Evolutionary conservation across 805 yeast genomes (phyloP), one percentile per base, ranked within the genome.

Genomic region (Ogataea salicorniae): DNA sequence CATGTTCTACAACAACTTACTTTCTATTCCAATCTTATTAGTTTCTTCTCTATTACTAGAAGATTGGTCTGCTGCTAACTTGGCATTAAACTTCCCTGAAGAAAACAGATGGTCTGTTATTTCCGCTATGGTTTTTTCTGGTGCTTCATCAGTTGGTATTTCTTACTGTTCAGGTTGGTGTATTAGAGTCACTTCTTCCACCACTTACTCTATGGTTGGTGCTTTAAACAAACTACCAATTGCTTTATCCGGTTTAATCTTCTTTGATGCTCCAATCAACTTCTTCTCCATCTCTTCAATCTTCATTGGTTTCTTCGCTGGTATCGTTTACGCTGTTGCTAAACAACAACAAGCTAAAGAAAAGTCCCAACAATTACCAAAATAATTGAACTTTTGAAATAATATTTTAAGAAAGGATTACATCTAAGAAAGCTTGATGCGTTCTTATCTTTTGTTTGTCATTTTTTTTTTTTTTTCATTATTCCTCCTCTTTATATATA

Each of bases 161-260:
- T 92, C 98, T 40, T 94, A 94, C 80, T 89, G 97, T 71, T 90
- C 98, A 13, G 99, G 97, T 52, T 94, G 99, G 99, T 94, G 99
- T 80, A 96, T 94, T 56, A 88, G 99, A 75, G 98, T 94, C 55
- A 94, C 99, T 39, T 89, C 97, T 20, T 91, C 98, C 26, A 94
- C 99, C 47, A 94, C 99, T 47, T 94, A 94, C 75, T 89, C 97
- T 46, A 94, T 94, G 99, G 98, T 94, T 50, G 99, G 99, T 69
- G 99, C 99, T 46, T 80, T 94, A 70, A 94, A 94, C 81, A 94
- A 94, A 74, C 82, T 94, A 61, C 99, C 99, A 65, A 89, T 94
- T 63, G 99, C 99, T 15, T 77, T 94, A 50, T 84, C 96, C 37
- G 99, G 99, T 38, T 80, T 94, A 68, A 64, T 94, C 57, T 92